Evolutionary conservation across 352 stramenopile genomes (phyloP).

Genomic region (Globisporangium spinosum): DNA sequence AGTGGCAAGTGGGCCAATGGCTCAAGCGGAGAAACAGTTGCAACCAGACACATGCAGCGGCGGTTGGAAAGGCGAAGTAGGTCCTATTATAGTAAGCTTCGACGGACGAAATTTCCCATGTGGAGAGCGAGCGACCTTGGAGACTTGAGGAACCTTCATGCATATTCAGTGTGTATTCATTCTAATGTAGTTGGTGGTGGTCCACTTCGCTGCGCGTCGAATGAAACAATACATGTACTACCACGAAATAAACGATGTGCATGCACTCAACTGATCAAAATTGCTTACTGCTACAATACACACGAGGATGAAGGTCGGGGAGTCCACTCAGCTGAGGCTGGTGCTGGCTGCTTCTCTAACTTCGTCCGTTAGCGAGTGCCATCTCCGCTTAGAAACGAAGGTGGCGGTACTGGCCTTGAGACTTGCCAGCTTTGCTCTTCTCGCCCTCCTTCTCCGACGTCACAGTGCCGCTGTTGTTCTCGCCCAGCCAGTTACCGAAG

Average conservation of each 20-base stretch:
- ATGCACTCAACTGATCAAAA: slow-evolving; percentile 11
- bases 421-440: slow-evolving; percentile 13
- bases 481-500: slow-evolving; percentile 17
- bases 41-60: background rate
- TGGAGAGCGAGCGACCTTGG: too few species aligned
- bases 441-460: background rate
- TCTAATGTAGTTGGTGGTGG: background rate
- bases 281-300: slow-evolving; percentile 2
- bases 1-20: background rate
- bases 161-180: background rate
- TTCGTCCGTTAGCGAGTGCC: slow-evolving; percentile 16
- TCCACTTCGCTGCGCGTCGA: background rate
- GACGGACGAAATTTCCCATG: too few species aligned
- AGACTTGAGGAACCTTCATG: background rate
- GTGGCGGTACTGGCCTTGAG: slow-evolving; percentile 15
- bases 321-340: slow-evolving; percentile 1
- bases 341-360: slow-evolving; percentile 7
- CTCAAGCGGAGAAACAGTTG: background rate
- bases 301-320: background rate
- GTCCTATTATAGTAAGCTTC: background rate
- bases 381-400: slow-evolving; percentile 13
- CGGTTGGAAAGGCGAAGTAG: background rate
- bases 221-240: slow-evolving; percentile 12
- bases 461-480: slow-evolving; percentile 13
- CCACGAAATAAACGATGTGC: slow-evolving; percentile 8